Base-by-base conservation (phyloP, 2,329 filamentous ascomycete species). In the Neonectria magnoliae region DNA sequence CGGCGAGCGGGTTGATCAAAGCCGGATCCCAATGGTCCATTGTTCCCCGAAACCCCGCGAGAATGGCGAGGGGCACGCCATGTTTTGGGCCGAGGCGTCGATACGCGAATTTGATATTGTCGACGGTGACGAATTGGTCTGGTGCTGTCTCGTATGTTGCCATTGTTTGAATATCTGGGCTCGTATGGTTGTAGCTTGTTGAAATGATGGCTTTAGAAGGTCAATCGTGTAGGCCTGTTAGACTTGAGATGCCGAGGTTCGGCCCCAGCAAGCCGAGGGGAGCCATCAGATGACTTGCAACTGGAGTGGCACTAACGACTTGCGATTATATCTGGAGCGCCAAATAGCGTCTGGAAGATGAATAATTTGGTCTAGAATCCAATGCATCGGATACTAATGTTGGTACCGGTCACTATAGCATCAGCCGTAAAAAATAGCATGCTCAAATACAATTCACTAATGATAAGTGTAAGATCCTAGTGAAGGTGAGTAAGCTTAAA, bases 1-100 rank as follows among this genome's bases (percentile, higher is more conserved):
- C 70, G 2, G 81, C 80, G 18, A 86, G 75, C 25, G 76, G 74
- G 59, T 85, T 83, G 72, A 86, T 66, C 29, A 86, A 71, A 1
- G 77, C 74, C 7, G 83, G 81, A 64, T 84, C 82, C 77, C 78
- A 79, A 9, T 79, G 74, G 36, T 81, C 78, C 76, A 80, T 79
- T 8, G 77, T 79, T 20, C 77, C 76, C 57, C 78, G 71, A 50
- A 77, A 79, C 52, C 74, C 70, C 66, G 76, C 75, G 45, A 77
- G 61, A 10, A 79, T 36, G 4, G 76, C 71, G 59, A 79, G 75
- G 48, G 78, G 77, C 18, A 76, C 65, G 57, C 77, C 77, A 48
- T 73, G 57, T 3, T 62, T 50, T 14, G 44, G 60, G 44, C 78
- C 78, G 45, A 79, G 68, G 18, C 60, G 72, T 16, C 78, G 71